Evolutionary conservation across 371 early-diverging fungal genomes (phyloP), one percentile per base, ranked within the genome.

Genomic region (Dichotomocladium elegans): DNA sequence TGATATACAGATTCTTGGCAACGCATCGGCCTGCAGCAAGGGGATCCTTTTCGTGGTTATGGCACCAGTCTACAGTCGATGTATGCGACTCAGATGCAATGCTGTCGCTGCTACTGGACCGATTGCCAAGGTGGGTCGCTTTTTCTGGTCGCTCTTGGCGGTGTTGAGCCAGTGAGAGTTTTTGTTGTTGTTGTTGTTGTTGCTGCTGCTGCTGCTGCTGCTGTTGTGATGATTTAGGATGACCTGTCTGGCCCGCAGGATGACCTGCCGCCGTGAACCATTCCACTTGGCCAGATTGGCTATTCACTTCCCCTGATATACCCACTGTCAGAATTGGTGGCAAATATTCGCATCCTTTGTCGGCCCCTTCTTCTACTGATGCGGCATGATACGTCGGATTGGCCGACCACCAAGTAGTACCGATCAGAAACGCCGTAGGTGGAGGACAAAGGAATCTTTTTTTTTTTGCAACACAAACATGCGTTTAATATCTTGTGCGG

Each of bases 401-500:
- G 27, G 63, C 64, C 8, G 74, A 68, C 81, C 80, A 84, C 87
- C 88, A 89, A 42, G 76, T 70, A 19, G 81, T 70, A 34, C 90
- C 90, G 49, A 88, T 75, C 19, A 90, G 72, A 56, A 88, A 74
- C 2, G 89, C 85, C 10, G 90, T 88, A 4, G 91, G 91, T 24
- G 91, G 90, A n/a, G 91, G 91, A 47, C 90, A 89, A 26, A 90
- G 57, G 49, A 90, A 89, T 57, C 80, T 77, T 41, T 15, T 34
- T 27, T 3, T 14, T 22, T 14, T 33, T 12, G 28, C 31, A 35
- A 29, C 42, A 19, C 49, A 31, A 30, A 41, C 24, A 24, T 40
- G 34, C 11, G n/a, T n/a, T n/a, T n/a, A n/a, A n/a, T n/a, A n/a
- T n/a, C n/a, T n/a, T n/a, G n/a, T n/a, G n/a, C n/a, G n/a, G n/a